Conservation (phyloP, 495 filamentous ascomycete species). For the Bryoglossum gracile region DNA sequence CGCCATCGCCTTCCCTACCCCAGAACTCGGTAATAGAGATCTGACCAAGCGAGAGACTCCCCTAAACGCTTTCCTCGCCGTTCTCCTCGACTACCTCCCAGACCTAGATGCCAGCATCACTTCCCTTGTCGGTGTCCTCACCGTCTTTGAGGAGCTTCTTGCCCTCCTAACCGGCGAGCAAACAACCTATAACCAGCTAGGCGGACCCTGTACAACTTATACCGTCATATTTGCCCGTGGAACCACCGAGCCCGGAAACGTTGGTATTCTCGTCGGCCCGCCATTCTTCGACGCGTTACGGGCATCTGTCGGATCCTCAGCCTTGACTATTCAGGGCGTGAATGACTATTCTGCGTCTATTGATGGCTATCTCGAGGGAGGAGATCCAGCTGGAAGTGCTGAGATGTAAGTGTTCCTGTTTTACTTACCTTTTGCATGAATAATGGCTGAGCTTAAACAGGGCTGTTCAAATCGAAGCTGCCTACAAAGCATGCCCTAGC, state of each 20-base stretch:
- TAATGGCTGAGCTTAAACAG: constrained; percentile 27
- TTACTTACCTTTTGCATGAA: background rate
- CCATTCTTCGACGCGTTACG: constrained; percentile 43
- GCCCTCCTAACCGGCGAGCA: constrained; percentile 25
- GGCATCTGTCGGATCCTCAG: constrained; percentile 26
- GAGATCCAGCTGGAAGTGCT: constrained; percentile 36
- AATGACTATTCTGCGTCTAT: constrained; percentile 36
- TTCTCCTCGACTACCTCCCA: constrained; percentile 27
- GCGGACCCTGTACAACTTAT: constrained; percentile 35
- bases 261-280: constrained; percentile 46
- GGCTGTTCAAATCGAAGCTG: constrained; percentile 39
- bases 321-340: constrained; percentile 50
- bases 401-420: constrained; percentile 23
- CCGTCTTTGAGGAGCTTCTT: constrained; percentile 20
- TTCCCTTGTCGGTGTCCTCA: constrained; percentile 19
- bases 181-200: constrained; percentile 39
- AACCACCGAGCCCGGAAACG: constrained; percentile 46
- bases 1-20: constrained; percentile 10
- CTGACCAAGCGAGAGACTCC: constrained; percentile 24
- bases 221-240: constrained; percentile 56
- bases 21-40: background rate
- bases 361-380: constrained; percentile 38
- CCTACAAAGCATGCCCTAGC: constrained; percentile 45
- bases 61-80: constrained; percentile 24
- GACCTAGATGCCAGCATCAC: constrained; percentile 20